Base-by-base conservation (phyloP, 2,329 filamentous ascomycete genomes). In the Cercospora citrullina region DNA sequence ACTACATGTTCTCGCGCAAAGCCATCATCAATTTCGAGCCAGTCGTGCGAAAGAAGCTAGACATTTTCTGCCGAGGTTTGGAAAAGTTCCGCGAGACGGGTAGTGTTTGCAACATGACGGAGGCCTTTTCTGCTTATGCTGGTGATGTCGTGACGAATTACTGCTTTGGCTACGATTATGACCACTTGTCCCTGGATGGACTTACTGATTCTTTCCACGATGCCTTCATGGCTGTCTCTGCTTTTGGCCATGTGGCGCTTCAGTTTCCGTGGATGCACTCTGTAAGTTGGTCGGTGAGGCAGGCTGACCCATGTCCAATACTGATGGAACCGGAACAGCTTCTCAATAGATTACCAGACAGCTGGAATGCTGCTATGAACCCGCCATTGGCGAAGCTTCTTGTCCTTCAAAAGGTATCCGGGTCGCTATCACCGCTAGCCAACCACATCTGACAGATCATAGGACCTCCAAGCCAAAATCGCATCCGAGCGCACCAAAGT, bases 131-230 rank as follows among this genome's bases (percentile, higher is more conserved):
- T 28, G 69, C 69, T 4, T 68, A 64, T 26, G 65, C 71, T 2
- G 67, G 67, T 4, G 71, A 72, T 65, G 69, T 72, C 8, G 69
- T 72, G 33, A 72, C 69, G 9, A 62, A 71, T 26, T 72, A 70
- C 23, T 65, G 62, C 26, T 72, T 72, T 23, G 69, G 68, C 18
- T 71, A 67, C 33, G 68, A 68, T 33, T 71, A 71, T 39, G 65
- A 69, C 42, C 69, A 71, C 39, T 63, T 71, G 55, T 48, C 62
- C 16, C 60, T 69, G 10, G 65, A 68, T 26, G 69, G 67, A 48
- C 68, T 71, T 42, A 57, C 69, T 14, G 65, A 71, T 28, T 71
- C 69, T 14, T 71, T 71, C 39, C 69, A 71, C 51, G 67, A 69
- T 48, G 65, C 65, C 16, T 69, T 71, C 42, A 68, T 69, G 67